Evolutionary conservation across 2,329 filamentous ascomycete genomes (phyloP).

Genomic region (Aspergillus sp.): DNA sequence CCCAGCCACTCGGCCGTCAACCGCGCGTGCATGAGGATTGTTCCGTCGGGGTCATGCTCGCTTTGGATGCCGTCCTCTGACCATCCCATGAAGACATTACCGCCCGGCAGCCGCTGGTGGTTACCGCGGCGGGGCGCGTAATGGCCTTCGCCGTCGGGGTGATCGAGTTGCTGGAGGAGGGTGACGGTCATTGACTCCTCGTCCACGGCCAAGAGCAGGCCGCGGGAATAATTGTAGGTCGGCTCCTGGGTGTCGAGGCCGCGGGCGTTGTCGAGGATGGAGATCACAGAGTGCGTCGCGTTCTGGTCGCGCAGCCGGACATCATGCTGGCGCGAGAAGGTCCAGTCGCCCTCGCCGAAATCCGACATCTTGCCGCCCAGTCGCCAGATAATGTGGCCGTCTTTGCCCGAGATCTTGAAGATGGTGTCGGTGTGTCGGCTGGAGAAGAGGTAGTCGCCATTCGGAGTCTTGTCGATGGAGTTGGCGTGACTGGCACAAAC

Average conservation of each 20-base stretch:
- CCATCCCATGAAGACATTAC: slow-evolving; percentile 4
- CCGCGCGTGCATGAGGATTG: slow-evolving; percentile 5
- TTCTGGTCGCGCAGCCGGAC: slow-evolving; percentile 14
- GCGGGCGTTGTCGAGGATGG: slow-evolving; percentile 19
- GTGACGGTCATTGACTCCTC: slow-evolving; percentile 5
- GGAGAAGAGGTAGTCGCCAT: slow-evolving; percentile 19
- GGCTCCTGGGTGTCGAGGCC: background rate
- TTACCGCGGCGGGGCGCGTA: slow-evolving; percentile 4
- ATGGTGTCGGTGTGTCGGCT: slow-evolving; percentile 16
- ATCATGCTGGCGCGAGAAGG: slow-evolving; percentile 18
- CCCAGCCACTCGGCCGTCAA: slow-evolving; percentile 3
- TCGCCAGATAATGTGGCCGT: slow-evolving; percentile 18
- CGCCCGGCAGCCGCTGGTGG: slow-evolving; percentile 5
- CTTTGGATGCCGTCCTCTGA: slow-evolving; percentile 2
- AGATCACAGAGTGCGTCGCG: slow-evolving; percentile 12
- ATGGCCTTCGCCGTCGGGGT: slow-evolving; percentile 4
- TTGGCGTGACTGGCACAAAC: slow-evolving; percentile 17
- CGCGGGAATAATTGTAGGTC: slow-evolving; percentile 1
- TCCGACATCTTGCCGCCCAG: slow-evolving; percentile 15
- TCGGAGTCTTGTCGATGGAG: slow-evolving; percentile 16
- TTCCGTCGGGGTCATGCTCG: slow-evolving; percentile 4
- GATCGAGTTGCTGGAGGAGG: slow-evolving; percentile 2
- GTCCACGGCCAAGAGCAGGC: slow-evolving; percentile 3
- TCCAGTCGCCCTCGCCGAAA: slow-evolving; percentile 10
- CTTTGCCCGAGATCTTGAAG: slow-evolving; percentile 15